Base-by-base conservation (phyloP, 1,139 yeast species). In the Saccharomyces hybrid region DNA sequence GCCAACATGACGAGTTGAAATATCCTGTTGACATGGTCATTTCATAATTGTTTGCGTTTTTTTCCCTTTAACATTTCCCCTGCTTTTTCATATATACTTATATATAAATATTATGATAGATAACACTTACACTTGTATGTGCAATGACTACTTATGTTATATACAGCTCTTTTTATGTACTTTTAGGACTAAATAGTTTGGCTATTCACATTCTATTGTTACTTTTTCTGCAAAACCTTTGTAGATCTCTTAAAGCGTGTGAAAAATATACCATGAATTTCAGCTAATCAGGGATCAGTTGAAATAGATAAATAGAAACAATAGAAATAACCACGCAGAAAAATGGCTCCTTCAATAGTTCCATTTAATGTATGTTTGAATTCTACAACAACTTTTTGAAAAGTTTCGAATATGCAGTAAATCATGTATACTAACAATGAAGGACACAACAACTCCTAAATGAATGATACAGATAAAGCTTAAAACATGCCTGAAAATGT, bases 401-500 rank as follows among this genome's bases (percentile, higher is more conserved):
- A 26, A 14, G 46, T 13, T 26, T 26, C 25, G 8, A 3, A 38
- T 38, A 3, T 9, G 29, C 14, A 49, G 7, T 23, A n/a, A 8
- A 23, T 13, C 31, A 20, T 9, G n/a, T 38, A 8, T 38, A 38
- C 44, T 38, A 38, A 38, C 44, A 16, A 8, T 9, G 41, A 42
- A 38, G 38, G 25, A 9, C 13, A 8, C 25, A 16, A 38, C n/a
- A 9, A 16, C 13, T 3, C 3, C 44, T 3, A 38, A 38, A 16
- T 38, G 3, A 38, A 8, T 38, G 44, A 6, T 14, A 31, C 50
- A 61, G 66, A 63, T 72, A 5, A 76, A 83, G 64, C 76, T 88
- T 54, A 87, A 85, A 64, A 85, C 91, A 46, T 76, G 85, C 41
- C 74, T 88, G 53, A 85, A 85, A 67, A 87, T 89, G 87, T 86